Evolutionary conservation across 805 yeast species (phyloP).

Genomic region (Nakazawaea ernobii): DNA sequence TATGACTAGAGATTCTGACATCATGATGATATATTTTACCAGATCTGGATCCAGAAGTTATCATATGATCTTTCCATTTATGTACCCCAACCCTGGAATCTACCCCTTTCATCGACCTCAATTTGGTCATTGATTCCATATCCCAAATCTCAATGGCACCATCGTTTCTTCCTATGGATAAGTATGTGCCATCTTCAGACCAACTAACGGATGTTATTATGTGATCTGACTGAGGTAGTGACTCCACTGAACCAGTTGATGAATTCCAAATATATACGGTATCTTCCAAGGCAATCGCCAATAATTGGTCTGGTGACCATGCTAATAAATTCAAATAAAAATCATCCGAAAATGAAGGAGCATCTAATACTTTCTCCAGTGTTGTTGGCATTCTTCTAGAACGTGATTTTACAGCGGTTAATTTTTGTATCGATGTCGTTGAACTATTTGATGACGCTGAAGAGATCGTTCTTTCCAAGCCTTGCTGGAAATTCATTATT

Average conservation of each 20-base stretch:
- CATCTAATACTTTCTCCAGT: conserved; percentile 92
- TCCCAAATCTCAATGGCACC: conserved; percentile 94
- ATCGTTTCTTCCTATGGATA: conserved; percentile 77
- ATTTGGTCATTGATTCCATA: conserved; percentile 63
- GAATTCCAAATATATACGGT: conserved; percentile 93
- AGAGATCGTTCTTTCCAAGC: conserved; percentile 41
- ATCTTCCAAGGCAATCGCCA: conserved; percentile 85
- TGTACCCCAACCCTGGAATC: conserved; percentile 78
- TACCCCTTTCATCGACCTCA: conserved; percentile 73
- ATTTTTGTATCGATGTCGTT: conserved; percentile 16
- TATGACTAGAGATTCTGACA: conserved; percentile 78
- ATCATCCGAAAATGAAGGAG: conserved; percentile 92
- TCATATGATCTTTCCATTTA: conserved; percentile 75
- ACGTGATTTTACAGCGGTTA: conserved; percentile 55
- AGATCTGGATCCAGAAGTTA: conserved; percentile 82
- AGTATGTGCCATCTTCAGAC: conserved; percentile 86
- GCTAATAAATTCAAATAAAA: conserved; percentile 81
- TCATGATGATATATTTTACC: conserved; percentile 87
- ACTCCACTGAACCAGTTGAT: conserved; percentile 66
- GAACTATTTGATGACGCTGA: conserved; percentile 26
- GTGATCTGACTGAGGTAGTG: conserved; percentile 54
- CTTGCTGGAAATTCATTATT: conserved; percentile 81
- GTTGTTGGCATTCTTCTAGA: conserved; percentile 76
- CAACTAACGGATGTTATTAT: conserved; percentile 72
- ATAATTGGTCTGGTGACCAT: conserved; percentile 78